These are phyloP conservation scores for Floccularia luteovirens DNA, from an alignment of 768 basidiomycete genomes.

Conservation along the genomic window DNA sequence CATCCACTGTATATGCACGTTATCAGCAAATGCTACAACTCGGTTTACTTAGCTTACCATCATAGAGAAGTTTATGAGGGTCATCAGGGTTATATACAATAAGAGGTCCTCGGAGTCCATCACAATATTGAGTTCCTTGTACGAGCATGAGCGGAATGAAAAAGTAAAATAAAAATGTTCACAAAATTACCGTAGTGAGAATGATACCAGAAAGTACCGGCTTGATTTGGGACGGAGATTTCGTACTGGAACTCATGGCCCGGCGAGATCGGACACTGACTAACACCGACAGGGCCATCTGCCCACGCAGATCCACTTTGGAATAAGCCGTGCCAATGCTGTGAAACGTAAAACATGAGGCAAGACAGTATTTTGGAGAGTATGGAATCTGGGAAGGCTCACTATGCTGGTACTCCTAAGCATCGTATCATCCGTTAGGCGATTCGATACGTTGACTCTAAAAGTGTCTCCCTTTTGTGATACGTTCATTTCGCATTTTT, in stretches of 20 bases:
- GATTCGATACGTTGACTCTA: conserved; percentile 13
- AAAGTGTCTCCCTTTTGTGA: conserved; percentile 12
- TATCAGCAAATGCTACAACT: too few relatives aligned
- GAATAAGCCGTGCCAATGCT: conserved; percentile 41
- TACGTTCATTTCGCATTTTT: conserved; percentile 3
- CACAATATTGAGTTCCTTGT: conserved; percentile 38
- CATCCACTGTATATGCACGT: conserved; percentile 11
- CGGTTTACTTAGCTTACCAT: conserved; percentile 29
- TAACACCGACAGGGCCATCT: conserved; percentile 30
- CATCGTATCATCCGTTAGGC: conserved; percentile 14
- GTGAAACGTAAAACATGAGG: neutral
- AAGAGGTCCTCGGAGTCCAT: conserved; percentile 35
- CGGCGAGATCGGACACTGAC: conserved; percentile 32
- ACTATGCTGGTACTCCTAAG: conserved; percentile 15
- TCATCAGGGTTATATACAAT: conserved; percentile 40
- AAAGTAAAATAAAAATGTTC: conserved; percentile 15
- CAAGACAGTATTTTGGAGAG: too few relatives aligned
- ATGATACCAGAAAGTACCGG: conserved; percentile 38
- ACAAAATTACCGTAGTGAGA: conserved; percentile 16
- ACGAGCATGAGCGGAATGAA: conserved; percentile 7
- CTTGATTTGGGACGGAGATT: conserved; percentile 24
- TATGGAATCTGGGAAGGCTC: too few relatives aligned
- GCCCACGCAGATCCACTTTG: conserved; percentile 26
- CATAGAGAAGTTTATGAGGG: conserved; percentile 32
- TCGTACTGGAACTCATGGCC: conserved; percentile 30